Percentiles rank a stretch among this genome's conserved stretches.
Evolutionary conservation across 2,329 filamentous ascomycete species (phyloP).

Genomic region (Nannizziopsis arthrosporioides): DNA sequence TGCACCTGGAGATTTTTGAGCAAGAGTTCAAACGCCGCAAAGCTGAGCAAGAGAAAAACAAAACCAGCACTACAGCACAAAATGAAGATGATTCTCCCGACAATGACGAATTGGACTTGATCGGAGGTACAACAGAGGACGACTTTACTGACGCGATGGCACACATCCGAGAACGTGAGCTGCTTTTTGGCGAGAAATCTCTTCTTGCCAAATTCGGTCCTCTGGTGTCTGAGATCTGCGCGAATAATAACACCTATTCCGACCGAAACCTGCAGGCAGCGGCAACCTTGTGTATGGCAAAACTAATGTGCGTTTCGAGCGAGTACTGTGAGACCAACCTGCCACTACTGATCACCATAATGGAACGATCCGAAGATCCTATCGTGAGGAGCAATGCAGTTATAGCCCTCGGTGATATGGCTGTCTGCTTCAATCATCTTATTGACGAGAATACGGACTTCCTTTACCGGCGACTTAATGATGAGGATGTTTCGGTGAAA

Average conservation of each 20-base stretch:
- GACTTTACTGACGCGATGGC: slow-evolving; percentile 82
- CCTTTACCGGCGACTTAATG: slow-evolving; percentile 83
- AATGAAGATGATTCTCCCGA: slow-evolving; percentile 50
- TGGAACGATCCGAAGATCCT: slow-evolving; percentile 84
- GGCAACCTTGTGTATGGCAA: slow-evolving; percentile 86
- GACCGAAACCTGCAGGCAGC: slow-evolving; percentile 85
- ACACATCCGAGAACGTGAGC: slow-evolving; percentile 71
- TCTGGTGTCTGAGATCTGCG: slow-evolving; percentile 83
- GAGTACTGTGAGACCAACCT: slow-evolving; percentile 94
- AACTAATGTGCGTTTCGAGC: slow-evolving; percentile 95
- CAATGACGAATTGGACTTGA: slow-evolving; percentile 84
- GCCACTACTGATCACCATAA: slow-evolving; percentile 89
- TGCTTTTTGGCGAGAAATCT: slow-evolving; percentile 71
- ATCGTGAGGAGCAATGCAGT: slow-evolving; percentile 93
- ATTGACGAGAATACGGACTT: slow-evolving; percentile 99
- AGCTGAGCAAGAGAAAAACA: slow-evolving; percentile 40
- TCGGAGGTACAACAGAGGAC: slow-evolving; percentile 90
- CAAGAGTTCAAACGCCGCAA: slow-evolving; percentile 96
- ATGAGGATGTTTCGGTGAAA: slow-evolving; percentile 80
- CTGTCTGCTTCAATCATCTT: slow-evolving; percentile 97
- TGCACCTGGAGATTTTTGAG: slow-evolving; percentile 94
- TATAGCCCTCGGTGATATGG: slow-evolving; percentile 96
- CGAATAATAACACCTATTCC: slow-evolving; percentile 83
- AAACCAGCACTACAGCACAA: slow-evolving; percentile 34
- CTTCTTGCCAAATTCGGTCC: slow-evolving; percentile 85